A percentile compares a stretch with the other conserved stretches of the same genome.
Conservation (phyloP, 2,329 filamentous ascomycete species). For the Coleophoma cylindrospora region DNA sequence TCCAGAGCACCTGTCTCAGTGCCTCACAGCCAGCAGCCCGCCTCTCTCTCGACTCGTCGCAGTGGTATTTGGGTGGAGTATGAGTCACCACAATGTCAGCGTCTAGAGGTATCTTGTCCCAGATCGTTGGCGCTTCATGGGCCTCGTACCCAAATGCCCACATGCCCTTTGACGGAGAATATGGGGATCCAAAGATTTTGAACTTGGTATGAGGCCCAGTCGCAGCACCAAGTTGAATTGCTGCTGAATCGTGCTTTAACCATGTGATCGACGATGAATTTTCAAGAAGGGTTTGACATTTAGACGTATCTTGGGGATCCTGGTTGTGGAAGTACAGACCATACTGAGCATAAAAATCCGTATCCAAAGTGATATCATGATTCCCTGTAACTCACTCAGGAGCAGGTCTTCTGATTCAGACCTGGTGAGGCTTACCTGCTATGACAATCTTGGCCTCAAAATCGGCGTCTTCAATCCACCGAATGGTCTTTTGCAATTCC, state of each 20-base stretch:
- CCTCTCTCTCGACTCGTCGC: constrained; percentile 42
- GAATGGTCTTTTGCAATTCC: constrained; percentile 55
- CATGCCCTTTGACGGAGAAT: constrained; percentile 47
- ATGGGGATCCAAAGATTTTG: constrained; percentile 67
- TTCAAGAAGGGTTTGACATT: constrained; percentile 44
- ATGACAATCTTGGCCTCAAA: constrained; percentile 69
- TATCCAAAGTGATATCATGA: constrained; percentile 68
- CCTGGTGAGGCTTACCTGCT: constrained; percentile 43
- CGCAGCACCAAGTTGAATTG: constrained; percentile 47
- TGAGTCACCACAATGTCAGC: constrained; percentile 68
- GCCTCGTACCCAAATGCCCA: constrained; percentile 66
- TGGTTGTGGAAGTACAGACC: constrained; percentile 52
- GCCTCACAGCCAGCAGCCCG: constrained; percentile 52
- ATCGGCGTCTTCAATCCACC: constrained; percentile 62
- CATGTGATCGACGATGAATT: constrained; percentile 53
- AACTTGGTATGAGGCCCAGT: constrained; percentile 55
- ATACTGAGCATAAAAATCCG: constrained; percentile 52
- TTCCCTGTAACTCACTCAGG: constrained; percentile 47
- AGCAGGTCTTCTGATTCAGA: constrained; percentile 1
- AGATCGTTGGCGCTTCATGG: constrained; percentile 37
- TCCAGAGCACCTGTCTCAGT: constrained; percentile 51
- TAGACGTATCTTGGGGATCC: constrained; percentile 42
- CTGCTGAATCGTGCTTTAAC: constrained; percentile 52
- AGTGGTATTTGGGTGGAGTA: constrained; percentile 57
- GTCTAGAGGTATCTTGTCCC: constrained; percentile 56